Conservation (phyloP, 106 monocot genomes). For the Apostasia shenzhenica region DNA sequence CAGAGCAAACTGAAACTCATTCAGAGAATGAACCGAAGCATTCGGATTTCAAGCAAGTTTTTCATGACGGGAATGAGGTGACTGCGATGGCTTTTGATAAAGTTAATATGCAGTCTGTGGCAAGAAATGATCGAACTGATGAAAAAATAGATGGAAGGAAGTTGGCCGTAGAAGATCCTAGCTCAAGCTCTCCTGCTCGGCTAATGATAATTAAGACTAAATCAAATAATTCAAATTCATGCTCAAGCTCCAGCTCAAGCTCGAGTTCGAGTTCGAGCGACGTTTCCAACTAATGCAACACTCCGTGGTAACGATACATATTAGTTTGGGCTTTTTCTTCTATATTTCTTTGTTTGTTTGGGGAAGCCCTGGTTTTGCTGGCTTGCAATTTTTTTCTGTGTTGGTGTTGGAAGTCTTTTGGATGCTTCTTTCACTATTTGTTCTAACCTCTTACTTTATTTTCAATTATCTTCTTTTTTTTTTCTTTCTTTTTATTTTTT, state of each 20-base stretch:
- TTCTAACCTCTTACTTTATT: neutral
- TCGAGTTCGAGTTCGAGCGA: slow-evolving; percentile 5
- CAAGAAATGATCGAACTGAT: neutral
- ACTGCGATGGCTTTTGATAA: slow-evolving; percentile 9
- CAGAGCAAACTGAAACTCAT: slow-evolving; percentile 8
- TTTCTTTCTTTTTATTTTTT: no score
- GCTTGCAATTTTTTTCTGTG: slow-evolving; percentile 2
- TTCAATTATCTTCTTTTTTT: no score
- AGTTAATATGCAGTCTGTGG: neutral
- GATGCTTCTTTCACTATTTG: neutral
- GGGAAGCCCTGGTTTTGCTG: neutral
- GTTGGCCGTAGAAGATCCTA: neutral
- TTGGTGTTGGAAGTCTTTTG: neutral
- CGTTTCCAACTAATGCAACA: slow-evolving; percentile 11
- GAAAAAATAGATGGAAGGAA: neutral
- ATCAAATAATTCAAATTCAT: slow-evolving; percentile 7
- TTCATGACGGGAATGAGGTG: slow-evolving; percentile 7
- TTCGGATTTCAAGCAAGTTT: slow-evolving; percentile 5
- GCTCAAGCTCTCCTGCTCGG: neutral
- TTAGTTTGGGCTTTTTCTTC: neutral
- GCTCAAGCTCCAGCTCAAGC: slow-evolving; percentile 5
- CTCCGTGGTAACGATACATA: neutral
- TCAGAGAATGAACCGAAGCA: neutral
- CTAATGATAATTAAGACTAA: slow-evolving; percentile 6
- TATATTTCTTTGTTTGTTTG: neutral